Evolutionary conservation across 140 eudicot genomes (phyloP), one percentile per base, ranked within the genome.

Genomic region (Ambrosia hybrid): DNA sequence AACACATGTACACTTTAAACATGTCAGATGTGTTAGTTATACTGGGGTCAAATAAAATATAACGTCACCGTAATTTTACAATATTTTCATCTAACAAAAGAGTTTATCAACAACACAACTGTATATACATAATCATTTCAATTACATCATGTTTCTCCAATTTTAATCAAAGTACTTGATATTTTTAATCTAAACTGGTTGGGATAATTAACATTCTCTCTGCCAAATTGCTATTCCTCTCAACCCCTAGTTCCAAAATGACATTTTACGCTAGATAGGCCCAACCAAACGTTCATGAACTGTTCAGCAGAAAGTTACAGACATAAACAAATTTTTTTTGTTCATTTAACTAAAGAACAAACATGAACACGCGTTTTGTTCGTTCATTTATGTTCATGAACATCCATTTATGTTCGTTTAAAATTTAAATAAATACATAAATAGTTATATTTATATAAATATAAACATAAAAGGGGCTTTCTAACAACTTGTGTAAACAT

Each of bases 181-280:
- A 33, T 33, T 46, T 13, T 48, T 61, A 52, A 73, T 49, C 62
- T 4, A 8, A 14, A 59, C 61, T 46, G 17, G 57, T 13, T 58
- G 15, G 9, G 51, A 72, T 43, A 17, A 46, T 71, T 43, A 59
- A 3, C 30, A 71, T 6, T 43, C 57, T 43, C 48, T 48, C 14
- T 9, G 8, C 37, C 11, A 43, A 48, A 72, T 14, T 33, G 48
- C 38, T 61, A 60, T 60, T 26, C 61, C 43, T 49, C 34, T 59
- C 61, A 49, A 73, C 53, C 48, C 11, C 57, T 26, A 59, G 53
- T 43, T 59, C 49, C 60, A 45, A 45, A 72, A 16, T 15, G 15
- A 43, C 48, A 7, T 48, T 48, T 51, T 4, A 26, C 26, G 3
- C 21, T 10, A 30, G 34, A 0, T 30, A 30, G 34, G 34, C 34